A percentile compares a stretch with the other conserved stretches of the same genome.
Conservation (phyloP, 1,284 basidiomycete genomes). For the Flammula alnicola region DNA sequence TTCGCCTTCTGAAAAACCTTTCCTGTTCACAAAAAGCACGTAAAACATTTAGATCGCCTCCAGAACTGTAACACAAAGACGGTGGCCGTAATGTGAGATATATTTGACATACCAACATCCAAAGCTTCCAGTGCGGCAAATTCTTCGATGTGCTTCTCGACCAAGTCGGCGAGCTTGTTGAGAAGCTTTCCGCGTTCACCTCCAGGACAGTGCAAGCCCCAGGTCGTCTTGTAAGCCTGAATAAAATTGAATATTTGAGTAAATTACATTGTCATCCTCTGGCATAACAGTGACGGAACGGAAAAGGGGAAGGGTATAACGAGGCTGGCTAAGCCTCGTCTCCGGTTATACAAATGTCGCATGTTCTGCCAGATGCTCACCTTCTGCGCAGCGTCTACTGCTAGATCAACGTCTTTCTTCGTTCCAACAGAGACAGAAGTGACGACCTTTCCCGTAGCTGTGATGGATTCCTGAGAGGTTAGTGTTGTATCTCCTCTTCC, state of each 20-base stretch:
- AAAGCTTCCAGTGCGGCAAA: constrained; percentile 80
- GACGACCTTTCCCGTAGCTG: constrained; percentile 75
- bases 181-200: constrained; percentile 66
- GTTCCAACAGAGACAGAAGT: constrained; percentile 73
- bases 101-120: constrained; percentile 57
- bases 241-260: constrained; percentile 36
- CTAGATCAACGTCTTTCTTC: constrained; percentile 73
- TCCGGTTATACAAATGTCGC: no score
- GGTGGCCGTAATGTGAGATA: background rate
- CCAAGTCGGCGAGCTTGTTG: constrained; percentile 72
- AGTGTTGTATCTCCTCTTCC: no score
- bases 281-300: no score
- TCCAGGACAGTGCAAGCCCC: constrained; percentile 73
- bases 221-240: constrained; percentile 73
- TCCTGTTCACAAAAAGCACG: constrained; percentile 37
- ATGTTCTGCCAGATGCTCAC: no score
- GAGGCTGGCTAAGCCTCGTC: no score
- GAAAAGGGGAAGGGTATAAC: no score
- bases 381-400: constrained; percentile 76
- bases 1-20: constrained; percentile 81
- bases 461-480: no score
- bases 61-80: no score
- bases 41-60: background rate
- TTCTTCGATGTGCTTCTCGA: constrained; percentile 74
- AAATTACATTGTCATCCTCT: background rate